Base-by-base conservation (phyloP, 2,329 filamentous ascomycete species). In the Colletotrichum tanaceti region DNA sequence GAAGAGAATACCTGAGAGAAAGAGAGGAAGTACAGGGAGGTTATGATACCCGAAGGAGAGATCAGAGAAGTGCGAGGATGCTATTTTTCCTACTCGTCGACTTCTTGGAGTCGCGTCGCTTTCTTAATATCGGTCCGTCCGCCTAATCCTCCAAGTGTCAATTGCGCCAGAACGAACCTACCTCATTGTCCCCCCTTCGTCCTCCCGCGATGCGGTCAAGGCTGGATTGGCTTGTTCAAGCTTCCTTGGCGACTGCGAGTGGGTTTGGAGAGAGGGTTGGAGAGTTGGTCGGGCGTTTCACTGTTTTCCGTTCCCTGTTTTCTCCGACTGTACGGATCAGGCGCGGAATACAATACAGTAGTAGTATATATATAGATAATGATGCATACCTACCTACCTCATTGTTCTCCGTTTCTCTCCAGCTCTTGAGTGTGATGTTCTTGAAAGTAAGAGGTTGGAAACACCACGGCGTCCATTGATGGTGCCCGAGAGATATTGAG, bases 31-130 rank as follows among this genome's bases (percentile, higher is more conserved):
- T 10, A 35, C 18, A 38, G 32, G 11, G 28, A 38, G 60, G 32
- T 50, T 50, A 68, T 68, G 65, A 68, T 68, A 68, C 65, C 62
- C 65, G 65, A 38, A 46, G 32, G 55, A 39, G 49, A 39, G 16
- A 35, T n/a, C n/a, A n/a, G n/a, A n/a, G 39, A 20, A 39, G 28
- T 24, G 43, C 20, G 11, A 11, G 11, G 10, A 38, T 22, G 6
- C 20, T 52, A 6, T 32, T 32, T 32, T 32, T 4, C 16, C 24
- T 24, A 49, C 18, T 16, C 14, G 20, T 49, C 2, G 20, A 49
- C 46, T 49, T 10, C 14, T 49, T 49, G 46, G 20, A 49, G 46
- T 49, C 46, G 52, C 7, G 7, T 41, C 32, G 9, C 32, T 41
- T 41, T 43, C 22, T 22, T 43, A 28, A 22, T 24, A 44, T 13